Conservation (phyloP, 768 basidiomycete genomes). For the Fomitopsis pulvina region DNA sequence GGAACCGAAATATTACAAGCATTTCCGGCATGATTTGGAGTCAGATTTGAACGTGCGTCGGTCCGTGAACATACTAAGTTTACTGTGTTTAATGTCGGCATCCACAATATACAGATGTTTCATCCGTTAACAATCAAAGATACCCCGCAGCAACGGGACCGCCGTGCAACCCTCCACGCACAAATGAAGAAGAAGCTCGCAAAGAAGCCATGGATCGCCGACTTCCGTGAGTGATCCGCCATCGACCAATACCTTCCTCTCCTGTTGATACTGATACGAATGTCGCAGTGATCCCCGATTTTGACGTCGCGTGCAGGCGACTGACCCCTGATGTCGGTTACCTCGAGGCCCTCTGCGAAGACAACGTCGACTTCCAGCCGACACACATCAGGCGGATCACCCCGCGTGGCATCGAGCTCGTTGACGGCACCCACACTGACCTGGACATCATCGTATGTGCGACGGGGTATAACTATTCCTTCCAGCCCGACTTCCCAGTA, state of each 20-base stretch:
- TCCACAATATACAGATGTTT: constrained; percentile 22
- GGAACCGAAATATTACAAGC: constrained; percentile 40
- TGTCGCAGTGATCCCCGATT: constrained; percentile 56
- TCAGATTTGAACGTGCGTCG: constrained; percentile 40
- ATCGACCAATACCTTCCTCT: neutral
- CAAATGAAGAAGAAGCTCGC: constrained; percentile 44
- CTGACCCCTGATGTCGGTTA: constrained; percentile 65
- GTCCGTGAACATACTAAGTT: neutral
- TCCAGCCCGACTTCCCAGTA: constrained; percentile 41
- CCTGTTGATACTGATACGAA: neutral
- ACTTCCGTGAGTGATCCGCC: constrained; percentile 33
- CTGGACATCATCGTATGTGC: constrained; percentile 60
- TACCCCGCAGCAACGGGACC: constrained; percentile 30
- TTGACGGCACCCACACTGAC: constrained; percentile 46
- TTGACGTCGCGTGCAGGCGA: constrained; percentile 53
- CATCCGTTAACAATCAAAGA: constrained; percentile 33
- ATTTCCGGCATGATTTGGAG: constrained; percentile 44
- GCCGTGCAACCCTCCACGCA: constrained; percentile 30
- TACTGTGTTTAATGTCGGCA: too few relatives aligned
- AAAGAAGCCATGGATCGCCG: constrained; percentile 55
- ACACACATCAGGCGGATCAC: constrained; percentile 45
- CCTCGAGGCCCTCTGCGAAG: constrained; percentile 55
- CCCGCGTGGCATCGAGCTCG: constrained; percentile 47
- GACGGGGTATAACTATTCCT: constrained; percentile 53
- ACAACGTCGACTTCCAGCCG: constrained; percentile 55